These are phyloP conservation scores for Orbilia oligospora DNA, from an alignment of 2,329 filamentous ascomycete genomes.

Conservation along the genomic window DNA sequence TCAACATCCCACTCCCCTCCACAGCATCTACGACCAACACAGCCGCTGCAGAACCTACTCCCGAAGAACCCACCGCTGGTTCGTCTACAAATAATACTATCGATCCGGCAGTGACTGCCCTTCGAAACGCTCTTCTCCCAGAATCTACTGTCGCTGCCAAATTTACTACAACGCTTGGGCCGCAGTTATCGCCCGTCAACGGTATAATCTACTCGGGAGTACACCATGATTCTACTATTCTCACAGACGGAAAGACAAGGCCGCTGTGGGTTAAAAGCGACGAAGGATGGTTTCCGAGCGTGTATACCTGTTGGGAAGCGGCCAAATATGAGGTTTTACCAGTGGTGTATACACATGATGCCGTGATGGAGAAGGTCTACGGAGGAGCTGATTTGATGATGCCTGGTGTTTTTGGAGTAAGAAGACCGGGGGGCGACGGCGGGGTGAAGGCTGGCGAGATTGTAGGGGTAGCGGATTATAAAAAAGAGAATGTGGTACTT, in stretches of 20 bases:
- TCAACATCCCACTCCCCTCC: constrained; percentile 65
- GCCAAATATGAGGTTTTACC: constrained; percentile 73
- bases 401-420: constrained; percentile 75
- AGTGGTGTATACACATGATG: constrained; percentile 75
- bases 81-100: constrained; percentile 3
- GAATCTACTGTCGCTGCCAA: constrained; percentile 75
- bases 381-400: constrained; percentile 79
- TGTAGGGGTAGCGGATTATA: constrained; percentile 75
- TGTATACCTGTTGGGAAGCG: constrained; percentile 77
- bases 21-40: neutral
- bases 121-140: constrained; percentile 74
- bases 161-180: constrained; percentile 77
- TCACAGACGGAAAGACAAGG: constrained; percentile 70
- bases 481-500: constrained; percentile 74
- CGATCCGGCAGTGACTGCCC: constrained; percentile 34
- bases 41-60: constrained; percentile 66
- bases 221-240: constrained; percentile 67
- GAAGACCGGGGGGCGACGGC: neutral
- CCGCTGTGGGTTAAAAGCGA: constrained; percentile 76
- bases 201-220: constrained; percentile 77
- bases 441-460: constrained; percentile 72
- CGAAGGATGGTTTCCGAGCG: constrained; percentile 71
- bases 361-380: constrained; percentile 75
- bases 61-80: constrained; percentile 62
- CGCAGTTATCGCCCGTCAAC: constrained; percentile 74